phyloP scores from a whole-genome alignment of 1,284 basidiomycete genomes.

The Ganoderma sinense region DNA sequence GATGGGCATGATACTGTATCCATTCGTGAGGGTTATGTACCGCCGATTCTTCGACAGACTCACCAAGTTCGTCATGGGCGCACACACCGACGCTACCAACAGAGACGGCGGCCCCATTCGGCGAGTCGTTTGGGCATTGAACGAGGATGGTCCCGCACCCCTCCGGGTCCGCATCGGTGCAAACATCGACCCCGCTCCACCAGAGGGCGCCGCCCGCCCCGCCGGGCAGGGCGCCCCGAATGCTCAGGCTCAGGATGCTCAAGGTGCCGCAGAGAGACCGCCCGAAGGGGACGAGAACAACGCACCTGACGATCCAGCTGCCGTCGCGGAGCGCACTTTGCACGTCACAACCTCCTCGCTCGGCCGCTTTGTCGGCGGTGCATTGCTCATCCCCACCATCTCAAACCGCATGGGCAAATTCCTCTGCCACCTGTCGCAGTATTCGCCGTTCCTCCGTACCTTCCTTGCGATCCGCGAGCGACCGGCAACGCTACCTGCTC shows the following conservation, averaged over 20 bases:
- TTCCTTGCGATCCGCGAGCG: slow-evolving; percentile 63
- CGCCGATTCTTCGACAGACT: slow-evolving; percentile 49
- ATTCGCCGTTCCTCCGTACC: slow-evolving; percentile 53
- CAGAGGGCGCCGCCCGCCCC: not conserved
- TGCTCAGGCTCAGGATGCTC: slow-evolving; percentile 4
- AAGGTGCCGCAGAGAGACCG: slow-evolving; percentile 16
- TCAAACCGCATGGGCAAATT: slow-evolving; percentile 69
- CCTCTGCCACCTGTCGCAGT: slow-evolving; percentile 60
- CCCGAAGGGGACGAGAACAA: slow-evolving; percentile 32
- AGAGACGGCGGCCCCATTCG: slow-evolving; percentile 32
- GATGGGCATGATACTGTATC: slow-evolving; percentile 61
- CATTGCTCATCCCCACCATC: slow-evolving; percentile 69
- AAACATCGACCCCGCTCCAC: slow-evolving; percentile 21
- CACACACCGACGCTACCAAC: slow-evolving; percentile 29
- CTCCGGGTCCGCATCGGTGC: slow-evolving; percentile 55
- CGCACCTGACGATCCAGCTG: slow-evolving; percentile 40
- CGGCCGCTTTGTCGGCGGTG: slow-evolving; percentile 70
- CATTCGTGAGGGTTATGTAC: slow-evolving; percentile 58
- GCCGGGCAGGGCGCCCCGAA: slow-evolving; percentile 12
- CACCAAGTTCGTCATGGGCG: slow-evolving; percentile 56
- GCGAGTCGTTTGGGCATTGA: slow-evolving; percentile 43
- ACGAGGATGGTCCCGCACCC: slow-evolving; percentile 52
- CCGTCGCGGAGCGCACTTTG: slow-evolving; percentile 62
- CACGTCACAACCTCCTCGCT: slow-evolving; percentile 63
- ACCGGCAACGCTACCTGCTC: slow-evolving; percentile 9